Conservation (phyloP, 1,139 yeast genomes). For the Candida pseudoviswanathii region DNA sequence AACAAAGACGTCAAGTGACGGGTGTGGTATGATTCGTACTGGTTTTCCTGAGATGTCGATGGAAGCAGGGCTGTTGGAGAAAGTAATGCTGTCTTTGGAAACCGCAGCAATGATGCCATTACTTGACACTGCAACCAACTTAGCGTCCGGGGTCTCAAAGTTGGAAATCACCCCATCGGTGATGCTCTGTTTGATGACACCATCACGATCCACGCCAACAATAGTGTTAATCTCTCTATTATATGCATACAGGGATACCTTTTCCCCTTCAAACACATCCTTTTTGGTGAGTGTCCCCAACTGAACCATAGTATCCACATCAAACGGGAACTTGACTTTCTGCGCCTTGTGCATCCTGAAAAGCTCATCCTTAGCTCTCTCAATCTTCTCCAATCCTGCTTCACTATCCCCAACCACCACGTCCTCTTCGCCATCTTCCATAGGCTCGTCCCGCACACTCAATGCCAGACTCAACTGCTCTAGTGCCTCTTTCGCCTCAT, state of each 20-base stretch:
- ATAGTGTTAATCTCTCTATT: constrained; percentile 1
- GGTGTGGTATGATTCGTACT: constrained; percentile 10
- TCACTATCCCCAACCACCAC: constrained; percentile 2
- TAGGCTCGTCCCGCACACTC: constrained; percentile 7
- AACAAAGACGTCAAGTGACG: constrained; percentile 14
- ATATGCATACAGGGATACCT: constrained; percentile 1
- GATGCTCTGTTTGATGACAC: constrained; percentile 2
- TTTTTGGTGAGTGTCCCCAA: background rate
- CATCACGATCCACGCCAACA: background rate
- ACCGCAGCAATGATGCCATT: constrained; percentile 8
- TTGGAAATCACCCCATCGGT: background rate
- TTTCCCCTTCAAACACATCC: background rate
- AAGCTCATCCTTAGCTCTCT: constrained; percentile 37
- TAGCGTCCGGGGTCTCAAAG: background rate
- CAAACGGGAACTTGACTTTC: constrained; percentile 36
- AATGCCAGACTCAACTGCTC: constrained; percentile 42
- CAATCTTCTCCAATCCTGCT: constrained; percentile 23
- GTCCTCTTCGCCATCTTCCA: constrained; percentile 9
- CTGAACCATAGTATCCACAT: constrained; percentile 15
- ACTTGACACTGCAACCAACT: constrained; percentile 3
- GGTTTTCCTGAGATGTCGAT: constrained; percentile 8
- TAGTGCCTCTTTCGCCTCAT: constrained; percentile 65
- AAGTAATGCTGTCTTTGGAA: background rate
- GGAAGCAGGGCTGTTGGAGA: constrained; percentile 7
- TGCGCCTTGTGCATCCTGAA: constrained; percentile 46